Base-by-base conservation (phyloP, 1,284 basidiomycete species). In the Meira nashicola region DNA sequence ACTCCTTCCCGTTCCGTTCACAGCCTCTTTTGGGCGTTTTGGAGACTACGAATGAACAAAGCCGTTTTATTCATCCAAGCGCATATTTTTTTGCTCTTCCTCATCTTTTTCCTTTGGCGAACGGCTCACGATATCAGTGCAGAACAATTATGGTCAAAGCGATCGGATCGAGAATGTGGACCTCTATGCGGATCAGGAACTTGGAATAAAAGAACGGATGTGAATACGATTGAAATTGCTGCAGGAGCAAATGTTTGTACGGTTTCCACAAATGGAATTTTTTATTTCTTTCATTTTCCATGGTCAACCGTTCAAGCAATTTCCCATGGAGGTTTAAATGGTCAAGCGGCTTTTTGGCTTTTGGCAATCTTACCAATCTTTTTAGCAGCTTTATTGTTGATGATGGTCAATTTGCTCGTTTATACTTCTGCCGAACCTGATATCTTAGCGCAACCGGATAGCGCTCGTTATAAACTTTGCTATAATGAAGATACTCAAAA, bases 101-200 rank as follows among this genome's bases (percentile, higher is more conserved):
- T 59, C 12, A 10, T 58, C 56, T 1, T 58, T 60, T 25, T 67
- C 56, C 14, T 65, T 58, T 5, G 52, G 59, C 28, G 37, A 23
- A 23, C 19, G 10, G 40, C 23, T 8, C 53, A 54, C 38, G 53
- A 54, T 28, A 28, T 54, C 25, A 10, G 15, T 48, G 46, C 46
- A 15, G 25, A 15, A n/a, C 17, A 53, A 8, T 3, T 21, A 21
- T 39, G 38, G 39, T 25, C 17, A 4, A 39, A 39, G 5, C 51
- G 37, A 6, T 2, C 23, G 4, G 25, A 39, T 39, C 14, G 33
- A 39, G 5, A 5, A 5, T 53, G 51, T 17, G 39, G 12, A 39
- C 38, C 51, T 21, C 15, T 41, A 43, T 33, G 28, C 28, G 28
- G 4, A 4, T 33, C 28, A 33, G 28, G 28, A 33, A 33, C 28